Base-by-base conservation (phyloP, 805 yeast species). In the Cyberlindnera nakhonratchasimensis region DNA sequence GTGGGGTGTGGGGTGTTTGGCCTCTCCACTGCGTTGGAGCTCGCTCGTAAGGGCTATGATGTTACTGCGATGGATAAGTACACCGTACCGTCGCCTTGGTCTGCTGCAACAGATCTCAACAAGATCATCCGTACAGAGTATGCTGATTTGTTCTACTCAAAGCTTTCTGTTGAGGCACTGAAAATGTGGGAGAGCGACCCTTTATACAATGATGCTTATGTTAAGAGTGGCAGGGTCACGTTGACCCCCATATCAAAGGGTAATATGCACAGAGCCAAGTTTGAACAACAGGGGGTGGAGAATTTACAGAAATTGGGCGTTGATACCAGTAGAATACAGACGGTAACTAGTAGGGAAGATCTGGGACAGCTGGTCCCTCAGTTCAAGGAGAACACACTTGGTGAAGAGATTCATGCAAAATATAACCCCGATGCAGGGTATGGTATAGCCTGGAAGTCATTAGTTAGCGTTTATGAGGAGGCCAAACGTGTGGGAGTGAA, bases 101-200 rank as follows among this genome's bases (percentile, higher is more conserved):
- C 77, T 3, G 77, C 79, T 22, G 69, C 77, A 9, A 66, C 63
- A 41, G 80, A 75, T 46, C 62, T 62, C 39, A 74, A 74, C 50
- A 73, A 75, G 51, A 73, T 75, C 36, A 64, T 75, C 13, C 58
- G 79, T 37, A 61, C 72, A 0, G 79, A 74, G 47, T 74, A 75
- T 46, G 54, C 66, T 5, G 75, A 72, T 40, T 31, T 58, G 23
- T 52, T 62, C n/a, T 73, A 74, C 43, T 57, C 76, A 5, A 57
- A 59, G 34, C 45, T 75, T 50, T 61, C 74, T 4, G 59, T 71
- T 4, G 79, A 75, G 48, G 77, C 79, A 2, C 52, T 70, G 31
- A 41, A 55, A 9, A 42, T 54, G 40, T 72, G 76, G 74, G 57
- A 57, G 18, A 48, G 42, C 11, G 43, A 42, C 25, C 64, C 69